Percentiles rank a stretch among this genome's conserved stretches.
Conservation (phyloP, 108 stramenopile genomes). For the Craspedostauros australis region DNA sequence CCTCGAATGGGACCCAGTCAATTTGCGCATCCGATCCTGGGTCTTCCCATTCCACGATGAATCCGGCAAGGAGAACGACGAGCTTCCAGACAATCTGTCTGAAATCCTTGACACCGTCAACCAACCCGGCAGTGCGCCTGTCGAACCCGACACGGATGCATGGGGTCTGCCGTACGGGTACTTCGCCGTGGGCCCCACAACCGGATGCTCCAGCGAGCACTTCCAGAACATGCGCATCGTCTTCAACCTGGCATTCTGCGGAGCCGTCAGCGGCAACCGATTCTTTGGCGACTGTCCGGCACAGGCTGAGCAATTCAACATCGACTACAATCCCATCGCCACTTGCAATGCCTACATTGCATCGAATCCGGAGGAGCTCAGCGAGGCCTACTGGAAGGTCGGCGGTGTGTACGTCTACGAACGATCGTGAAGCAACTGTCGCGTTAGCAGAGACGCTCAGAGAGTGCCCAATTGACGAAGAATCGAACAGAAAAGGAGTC, state of each 20-base stretch:
- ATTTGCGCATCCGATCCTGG: conserved; percentile 73
- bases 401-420: conserved; percentile 79
- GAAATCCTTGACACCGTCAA: conserved; percentile 33
- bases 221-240: conserved; percentile 79
- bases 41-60: conserved; percentile 44
- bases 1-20: conserved; percentile 80
- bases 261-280: conserved; percentile 77
- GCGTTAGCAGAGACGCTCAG: too few relatives aligned
- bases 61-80: conserved; percentile 28
- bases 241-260: conserved; percentile 84
- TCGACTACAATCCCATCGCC: conserved; percentile 32
- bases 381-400: conserved; percentile 81
- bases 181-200: conserved; percentile 70
- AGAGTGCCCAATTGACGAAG: too few relatives aligned
- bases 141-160: conserved; percentile 46
- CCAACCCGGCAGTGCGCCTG: conserved; percentile 14
- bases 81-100: conserved; percentile 40
- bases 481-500: too few relatives aligned
- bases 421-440: conserved; percentile 22
- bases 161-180: conserved; percentile 84
- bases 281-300: conserved; percentile 70
- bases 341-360: conserved; percentile 73
- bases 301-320: conserved; percentile 25
- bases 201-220: conserved; percentile 70
- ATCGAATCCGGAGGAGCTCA: conserved; percentile 48